These are phyloP conservation scores for Fusarium xylarioides DNA, from an alignment of 2,329 filamentous ascomycete species.

Conservation along the genomic window DNA sequence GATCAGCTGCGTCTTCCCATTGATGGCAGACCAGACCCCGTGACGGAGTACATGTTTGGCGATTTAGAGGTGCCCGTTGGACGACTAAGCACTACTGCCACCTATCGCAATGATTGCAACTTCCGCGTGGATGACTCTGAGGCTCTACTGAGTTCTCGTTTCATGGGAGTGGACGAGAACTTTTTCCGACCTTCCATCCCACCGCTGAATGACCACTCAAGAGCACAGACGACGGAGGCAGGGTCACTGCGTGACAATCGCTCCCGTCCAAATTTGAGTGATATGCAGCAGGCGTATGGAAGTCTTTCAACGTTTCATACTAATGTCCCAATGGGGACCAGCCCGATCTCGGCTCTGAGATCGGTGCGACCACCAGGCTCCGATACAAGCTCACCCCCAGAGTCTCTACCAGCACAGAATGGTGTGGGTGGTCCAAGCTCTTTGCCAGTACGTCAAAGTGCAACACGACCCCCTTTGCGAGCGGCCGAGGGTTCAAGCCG, in stretches of 20 bases:
- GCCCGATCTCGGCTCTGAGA: slow-evolving; percentile 84
- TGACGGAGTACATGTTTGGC: slow-evolving; percentile 82
- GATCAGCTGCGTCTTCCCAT: slow-evolving; percentile 69
- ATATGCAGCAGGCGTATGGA: slow-evolving; percentile 83
- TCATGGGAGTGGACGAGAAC: slow-evolving; percentile 90
- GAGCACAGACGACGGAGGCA: slow-evolving; percentile 60
- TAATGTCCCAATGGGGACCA: slow-evolving; percentile 79
- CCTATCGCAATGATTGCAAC: slow-evolving; percentile 87
- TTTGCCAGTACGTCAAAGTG: slow-evolving; percentile 56
- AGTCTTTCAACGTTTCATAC: slow-evolving; percentile 91
- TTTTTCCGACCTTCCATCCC: slow-evolving; percentile 83
- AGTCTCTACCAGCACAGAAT: slow-evolving; percentile 58
- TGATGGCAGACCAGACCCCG: slow-evolving; percentile 53
- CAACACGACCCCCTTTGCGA: slow-evolving; percentile 50
- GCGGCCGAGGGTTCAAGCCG: slow-evolving; percentile 66
- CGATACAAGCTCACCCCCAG: slow-evolving; percentile 67
- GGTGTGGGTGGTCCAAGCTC: slow-evolving; percentile 61
- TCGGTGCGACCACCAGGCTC: slow-evolving; percentile 71
- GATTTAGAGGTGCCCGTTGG: slow-evolving; percentile 88
- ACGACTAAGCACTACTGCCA: slow-evolving; percentile 80
- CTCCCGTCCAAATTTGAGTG: slow-evolving; percentile 57
- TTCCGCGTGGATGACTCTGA: slow-evolving; percentile 94
- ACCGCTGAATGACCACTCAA: slow-evolving; percentile 56
- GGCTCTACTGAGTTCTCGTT: slow-evolving; percentile 87
- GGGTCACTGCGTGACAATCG: slow-evolving; percentile 79